Base-by-base conservation (phyloP, 805 yeast genomes). In the Diddensiella caesifluorescens region DNA sequence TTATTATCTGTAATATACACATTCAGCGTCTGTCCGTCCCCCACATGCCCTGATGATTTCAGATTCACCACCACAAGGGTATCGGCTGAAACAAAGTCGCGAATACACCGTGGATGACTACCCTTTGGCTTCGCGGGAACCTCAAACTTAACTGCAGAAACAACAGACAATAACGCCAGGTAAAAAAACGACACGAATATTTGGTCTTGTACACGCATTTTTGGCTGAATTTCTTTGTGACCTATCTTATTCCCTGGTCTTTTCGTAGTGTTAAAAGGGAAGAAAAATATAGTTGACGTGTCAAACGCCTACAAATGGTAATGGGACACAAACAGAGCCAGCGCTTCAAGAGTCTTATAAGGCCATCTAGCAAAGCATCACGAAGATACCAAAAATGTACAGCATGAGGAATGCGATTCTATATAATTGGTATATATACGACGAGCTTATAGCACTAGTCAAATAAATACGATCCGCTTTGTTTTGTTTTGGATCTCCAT, bases 21-120 rank as follows among this genome's bases (percentile, higher is more conserved):
- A 51, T 75, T 75, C 58, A 92, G 71, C 35, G 67, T 65, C 66
- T 92, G 97, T 27, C 97, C 97, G 63, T 92, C 97, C 27, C 92
- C 92, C 44, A 67, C 66, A 39, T 69, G 59, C 26, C 97, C 97
- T 52, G 75, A 71, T 6, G 95, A 74, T 46, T 77, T 74, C 54
- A 87, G 74, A 51, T 80, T 82, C 44, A 89, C 84, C 35, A 90
- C 95, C 21, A 90, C 97, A 51, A 89, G 65, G 60, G 86, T 90
- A 44, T 87, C 89, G 52, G 79, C 83, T 37, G 75, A 68, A 42
- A 85, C 94, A 59, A 90, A 90, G 62, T 92, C 97, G 62, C 98
- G 84, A 51, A 92, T 75, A 70, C 98, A 92, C 45, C 81, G 76
- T 27, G 90, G 89, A 27, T 48, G 48, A 18, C 49, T 39, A 29